Evolutionary conservation across 2,329 filamentous ascomycete genomes (phyloP), one percentile per base, ranked within the genome.

Genomic region (Botrytis aclada): DNA sequence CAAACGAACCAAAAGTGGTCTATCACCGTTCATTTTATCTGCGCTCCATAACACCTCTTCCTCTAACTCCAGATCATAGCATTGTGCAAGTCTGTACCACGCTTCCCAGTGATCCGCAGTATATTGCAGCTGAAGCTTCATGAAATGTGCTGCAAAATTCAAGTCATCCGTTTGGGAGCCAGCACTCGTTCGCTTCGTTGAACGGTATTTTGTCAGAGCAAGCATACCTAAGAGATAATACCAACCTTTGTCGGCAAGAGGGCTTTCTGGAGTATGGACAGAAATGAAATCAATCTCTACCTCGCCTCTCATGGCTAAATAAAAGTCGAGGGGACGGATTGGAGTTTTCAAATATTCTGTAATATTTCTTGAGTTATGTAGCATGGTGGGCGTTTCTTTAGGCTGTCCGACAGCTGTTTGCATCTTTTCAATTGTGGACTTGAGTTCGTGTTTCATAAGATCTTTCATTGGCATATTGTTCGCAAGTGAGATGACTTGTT

Each of bases 161-260:
- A 83, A 75, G 72, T 84, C 82, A 65, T 83, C 82, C 18, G 79
- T 80, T 69, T 81, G 81, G 20, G 81, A 77, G 20, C 80, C 81
- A 16, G 81, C 79, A 10, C 78, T 78, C 54, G 81, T 74, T 29
- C 80, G 78, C 73, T 83, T 83, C 69, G 80, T 78, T 25, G 79
- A 77, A 29, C 80, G 78, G 81, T 97, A 98, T 79, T 94, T 97
- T 61, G 92, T 93, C 72, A 98, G 86, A 3, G 93, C 91, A 72
- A 97, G 93, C 86, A 96, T 92, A 32, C 95, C 95, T 75, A 97
- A 88, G 43, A 98, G 84, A 81, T 96, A 97, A 81, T 94, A 97
- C 95, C 95, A 98, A 63, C 94, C 93, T 77, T 93, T 92, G 37
- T 89, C 89, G 0, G 95, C 94, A 47, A 97, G 83, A 0, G 88